Conservation (phyloP, 2,329 filamentous ascomycete genomes). For the Massarina eburnea region DNA sequence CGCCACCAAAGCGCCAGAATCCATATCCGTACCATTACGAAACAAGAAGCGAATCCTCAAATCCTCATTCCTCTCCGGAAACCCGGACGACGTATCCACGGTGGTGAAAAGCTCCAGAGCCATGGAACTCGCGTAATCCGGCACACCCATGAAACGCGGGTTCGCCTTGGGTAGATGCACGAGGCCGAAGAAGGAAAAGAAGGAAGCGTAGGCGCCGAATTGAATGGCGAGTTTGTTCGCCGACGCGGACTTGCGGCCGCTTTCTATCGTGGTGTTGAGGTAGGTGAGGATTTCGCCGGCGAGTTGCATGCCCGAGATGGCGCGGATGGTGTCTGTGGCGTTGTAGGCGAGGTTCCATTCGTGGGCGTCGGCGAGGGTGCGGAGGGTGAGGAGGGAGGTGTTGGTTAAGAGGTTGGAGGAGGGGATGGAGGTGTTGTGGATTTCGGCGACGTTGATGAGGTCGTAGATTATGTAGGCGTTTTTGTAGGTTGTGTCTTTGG, state of each 20-base stretch:
- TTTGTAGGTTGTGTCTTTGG: constrained; percentile 56
- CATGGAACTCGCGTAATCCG: constrained; percentile 84
- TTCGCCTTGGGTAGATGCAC: constrained; percentile 53
- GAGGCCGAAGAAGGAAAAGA: constrained; percentile 64
- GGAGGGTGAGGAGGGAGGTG: constrained; percentile 62
- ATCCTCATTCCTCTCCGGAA: constrained; percentile 49
- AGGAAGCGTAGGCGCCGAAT: constrained; percentile 64
- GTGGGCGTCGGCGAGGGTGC: constrained; percentile 74
- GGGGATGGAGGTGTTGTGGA: constrained; percentile 66
- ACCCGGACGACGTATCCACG: constrained; percentile 40
- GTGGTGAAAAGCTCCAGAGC: constrained; percentile 70
- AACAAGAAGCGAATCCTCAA: constrained; percentile 63
- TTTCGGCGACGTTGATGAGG: constrained; percentile 62
- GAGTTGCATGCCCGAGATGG: constrained; percentile 52
- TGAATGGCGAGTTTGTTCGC: constrained; percentile 54
- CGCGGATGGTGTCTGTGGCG: constrained; percentile 51
- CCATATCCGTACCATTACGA: constrained; percentile 61
- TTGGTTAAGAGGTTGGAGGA: constrained; percentile 61
- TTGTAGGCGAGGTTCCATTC: constrained; percentile 87
- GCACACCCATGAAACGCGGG: constrained; percentile 70
- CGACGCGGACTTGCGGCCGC: constrained; percentile 25
- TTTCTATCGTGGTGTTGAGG: constrained; percentile 48
- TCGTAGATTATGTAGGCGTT: constrained; percentile 67
- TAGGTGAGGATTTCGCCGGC: constrained; percentile 49
- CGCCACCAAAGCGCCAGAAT: constrained; percentile 47